A percentile compares a stretch with the other conserved stretches of the same genome.
These are phyloP conservation scores for Globisporangium sylvaticum DNA, from an alignment of 352 stramenopile genomes.

Conservation along the genomic window DNA sequence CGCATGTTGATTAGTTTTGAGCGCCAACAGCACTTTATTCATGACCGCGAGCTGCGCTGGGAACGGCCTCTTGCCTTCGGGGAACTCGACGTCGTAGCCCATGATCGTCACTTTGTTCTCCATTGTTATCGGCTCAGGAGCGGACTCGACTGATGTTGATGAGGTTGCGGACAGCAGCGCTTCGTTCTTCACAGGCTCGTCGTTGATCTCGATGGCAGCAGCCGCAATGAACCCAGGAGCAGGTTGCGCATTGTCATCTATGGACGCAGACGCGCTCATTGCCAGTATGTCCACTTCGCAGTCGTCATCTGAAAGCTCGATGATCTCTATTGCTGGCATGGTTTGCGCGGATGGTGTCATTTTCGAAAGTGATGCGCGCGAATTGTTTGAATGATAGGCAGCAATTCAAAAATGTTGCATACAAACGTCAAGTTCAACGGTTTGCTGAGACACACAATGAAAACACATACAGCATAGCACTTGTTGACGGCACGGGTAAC, in stretches of 20 bases:
- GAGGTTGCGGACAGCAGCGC: not conserved
- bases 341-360: too few species aligned
- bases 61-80: conserved; percentile 75
- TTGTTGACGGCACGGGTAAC: too few species aligned
- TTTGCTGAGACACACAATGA: too few species aligned
- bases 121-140: not conserved
- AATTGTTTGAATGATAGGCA: too few species aligned
- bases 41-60: conserved; percentile 83
- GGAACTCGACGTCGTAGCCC: conserved; percentile 80
- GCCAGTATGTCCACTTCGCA: not conserved
- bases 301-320: conserved; percentile 1
- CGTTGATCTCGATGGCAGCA: conserved; percentile 3
- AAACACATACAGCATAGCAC: too few species aligned
- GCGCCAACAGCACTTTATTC: conserved; percentile 76
- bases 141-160: not conserved
- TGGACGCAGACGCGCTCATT: not conserved
- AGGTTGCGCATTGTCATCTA: too few species aligned
- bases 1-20: conserved; percentile 78
- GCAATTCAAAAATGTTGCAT: too few species aligned
- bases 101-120: conserved; percentile 64
- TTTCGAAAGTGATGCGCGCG: too few species aligned
- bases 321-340: not conserved
- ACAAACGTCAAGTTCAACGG: too few species aligned
- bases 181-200: not conserved
- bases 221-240: not conserved